These are phyloP conservation scores for Boletus bicolor DNA, from an alignment of 768 basidiomycete species.

Conservation along the genomic window DNA sequence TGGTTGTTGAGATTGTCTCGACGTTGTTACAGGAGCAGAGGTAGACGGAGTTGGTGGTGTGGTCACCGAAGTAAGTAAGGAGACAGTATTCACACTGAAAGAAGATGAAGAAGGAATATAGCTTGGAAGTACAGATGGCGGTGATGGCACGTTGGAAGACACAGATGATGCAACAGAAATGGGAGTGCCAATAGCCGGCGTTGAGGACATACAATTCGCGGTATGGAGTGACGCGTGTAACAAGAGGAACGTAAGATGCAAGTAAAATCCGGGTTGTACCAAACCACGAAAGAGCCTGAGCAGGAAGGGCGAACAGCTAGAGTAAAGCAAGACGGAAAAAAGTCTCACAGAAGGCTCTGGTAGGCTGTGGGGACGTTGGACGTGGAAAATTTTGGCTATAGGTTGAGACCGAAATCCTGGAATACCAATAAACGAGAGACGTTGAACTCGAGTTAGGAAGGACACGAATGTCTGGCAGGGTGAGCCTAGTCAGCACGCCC, in stretches of 20 bases:
- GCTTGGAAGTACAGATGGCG: slow-evolving; percentile 5
- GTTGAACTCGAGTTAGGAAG: neutral
- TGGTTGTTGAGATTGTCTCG: slow-evolving; percentile 9
- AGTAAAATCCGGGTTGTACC: slow-evolving; percentile 1
- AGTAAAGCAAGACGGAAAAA: slow-evolving; percentile 1
- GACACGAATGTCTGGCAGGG: neutral
- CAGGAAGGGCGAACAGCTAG: slow-evolving; percentile 2
- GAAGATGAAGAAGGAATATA: slow-evolving; percentile 7
- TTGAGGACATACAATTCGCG: slow-evolving; percentile 23
- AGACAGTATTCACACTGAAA: slow-evolving; percentile 12
- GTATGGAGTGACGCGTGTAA: slow-evolving; percentile 6
- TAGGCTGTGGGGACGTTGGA: neutral
- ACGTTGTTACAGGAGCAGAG: slow-evolving; percentile 11
- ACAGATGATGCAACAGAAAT: slow-evolving; percentile 4
- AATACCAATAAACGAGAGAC: neutral
- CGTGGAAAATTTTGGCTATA: neutral
- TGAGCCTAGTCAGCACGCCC: neutral
- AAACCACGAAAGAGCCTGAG: slow-evolving; percentile 4
- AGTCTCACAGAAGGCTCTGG: slow-evolving; percentile 2
- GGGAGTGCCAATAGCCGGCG: slow-evolving; percentile 12
- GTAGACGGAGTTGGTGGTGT: slow-evolving; percentile 13
- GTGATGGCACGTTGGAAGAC: slow-evolving; percentile 10
- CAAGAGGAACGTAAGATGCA: slow-evolving; percentile 8
- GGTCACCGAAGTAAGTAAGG: slow-evolving; percentile 24
- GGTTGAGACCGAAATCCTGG: neutral